These are phyloP conservation scores for Thinopyrum elongatum DNA, from an alignment of 176 grass and related monocot genomes.

Conservation along the genomic window DNA sequence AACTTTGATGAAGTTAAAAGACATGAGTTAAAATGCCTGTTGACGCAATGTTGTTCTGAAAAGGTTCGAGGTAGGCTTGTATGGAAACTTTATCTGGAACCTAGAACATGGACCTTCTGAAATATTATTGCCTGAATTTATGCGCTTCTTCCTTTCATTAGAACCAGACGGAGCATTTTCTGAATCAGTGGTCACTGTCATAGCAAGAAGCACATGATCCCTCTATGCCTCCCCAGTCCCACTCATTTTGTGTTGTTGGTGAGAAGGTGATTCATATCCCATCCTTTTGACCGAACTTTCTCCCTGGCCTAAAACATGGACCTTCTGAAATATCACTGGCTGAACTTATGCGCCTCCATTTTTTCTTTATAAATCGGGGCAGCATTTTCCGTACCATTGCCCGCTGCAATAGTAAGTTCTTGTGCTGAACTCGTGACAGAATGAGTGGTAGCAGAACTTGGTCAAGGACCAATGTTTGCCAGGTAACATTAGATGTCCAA, in stretches of 20 bases:
- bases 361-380: slow-evolving; percentile 6
- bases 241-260: slow-evolving; percentile 12
- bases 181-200: neutral
- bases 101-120: slow-evolving; percentile 30
- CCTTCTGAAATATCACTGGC: slow-evolving; percentile 13
- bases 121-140: neutral
- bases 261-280: neutral
- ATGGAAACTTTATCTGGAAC: neutral
- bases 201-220: slow-evolving; percentile 23
- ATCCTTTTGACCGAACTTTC: slow-evolving; percentile 5
- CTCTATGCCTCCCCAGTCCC: neutral
- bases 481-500: neutral
- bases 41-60: neutral
- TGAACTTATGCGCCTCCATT: neutral
- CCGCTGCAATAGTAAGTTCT: neutral
- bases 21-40: slow-evolving; percentile 24
- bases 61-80: neutral
- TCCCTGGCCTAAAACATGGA: slow-evolving; percentile 26
- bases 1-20: neutral
- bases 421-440: neutral
- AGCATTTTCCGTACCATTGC: slow-evolving; percentile 16
- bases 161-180: neutral
- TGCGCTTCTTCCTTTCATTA: slow-evolving; percentile 7
- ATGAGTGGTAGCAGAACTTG: neutral
- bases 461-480: neutral